These are phyloP conservation scores for Oryza coarctata DNA, from an alignment of 176 grass and related monocot genomes.

Conservation along the genomic window DNA sequence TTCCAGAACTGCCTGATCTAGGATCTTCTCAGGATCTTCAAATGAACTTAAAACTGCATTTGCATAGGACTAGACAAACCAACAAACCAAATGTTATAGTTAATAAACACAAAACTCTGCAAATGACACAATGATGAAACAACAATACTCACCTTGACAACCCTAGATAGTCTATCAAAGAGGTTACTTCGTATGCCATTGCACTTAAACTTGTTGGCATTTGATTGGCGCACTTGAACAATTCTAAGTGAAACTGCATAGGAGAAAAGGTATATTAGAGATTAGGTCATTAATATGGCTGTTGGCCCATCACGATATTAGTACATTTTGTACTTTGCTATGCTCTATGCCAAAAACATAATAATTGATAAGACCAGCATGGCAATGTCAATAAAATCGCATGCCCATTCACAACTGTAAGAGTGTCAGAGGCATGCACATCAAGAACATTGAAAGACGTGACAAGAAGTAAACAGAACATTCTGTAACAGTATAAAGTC, in stretches of 20 bases:
- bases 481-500: neutral
- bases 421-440: neutral
- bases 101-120: constrained; percentile 12
- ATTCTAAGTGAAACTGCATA: constrained; percentile 54
- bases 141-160: constrained; percentile 63
- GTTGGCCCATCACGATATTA: neutral
- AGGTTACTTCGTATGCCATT: constrained; percentile 79
- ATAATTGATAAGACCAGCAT: neutral
- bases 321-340: neutral
- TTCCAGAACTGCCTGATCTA: constrained; percentile 94
- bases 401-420: neutral
- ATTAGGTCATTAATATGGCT: neutral
- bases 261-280: constrained; percentile 28
- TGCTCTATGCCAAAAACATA: neutral
- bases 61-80: constrained; percentile 80
- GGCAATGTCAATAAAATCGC: neutral
- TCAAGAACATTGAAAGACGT: neutral
- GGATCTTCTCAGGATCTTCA: constrained; percentile 99
- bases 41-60: constrained; percentile 85
- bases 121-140: constrained; percentile 1
- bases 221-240: constrained; percentile 44
- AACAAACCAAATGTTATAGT: constrained; percentile 14
- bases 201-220: constrained; percentile 66
- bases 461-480: neutral
- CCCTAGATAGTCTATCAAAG: constrained; percentile 85